Percentiles rank a stretch among this genome's conserved stretches.
phyloP scores from a whole-genome alignment of 371 early-diverging fungal species.

The Polyrhizophydium stewartii region DNA sequence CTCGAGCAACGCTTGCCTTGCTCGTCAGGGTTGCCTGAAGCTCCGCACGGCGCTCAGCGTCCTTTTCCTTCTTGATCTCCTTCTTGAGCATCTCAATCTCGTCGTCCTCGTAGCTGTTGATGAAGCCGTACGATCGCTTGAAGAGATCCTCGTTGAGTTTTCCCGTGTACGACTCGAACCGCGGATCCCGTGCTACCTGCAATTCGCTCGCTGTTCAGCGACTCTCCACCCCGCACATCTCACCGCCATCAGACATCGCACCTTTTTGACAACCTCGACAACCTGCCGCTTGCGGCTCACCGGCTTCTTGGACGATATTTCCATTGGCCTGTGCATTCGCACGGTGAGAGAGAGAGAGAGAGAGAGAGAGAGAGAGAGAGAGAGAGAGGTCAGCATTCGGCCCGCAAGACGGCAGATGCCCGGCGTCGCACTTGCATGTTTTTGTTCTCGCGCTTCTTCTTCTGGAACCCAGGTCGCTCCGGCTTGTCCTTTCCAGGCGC shows the following conservation, averaged over 20 bases:
- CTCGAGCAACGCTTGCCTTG: slow-evolving; percentile 40
- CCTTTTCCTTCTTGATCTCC: slow-evolving; percentile 58
- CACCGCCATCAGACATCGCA: no score
- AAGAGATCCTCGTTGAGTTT: slow-evolving; percentile 79
- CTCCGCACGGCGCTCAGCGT: slow-evolving; percentile 46
- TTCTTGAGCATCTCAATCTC: slow-evolving; percentile 66
- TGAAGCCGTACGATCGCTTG: slow-evolving; percentile 77
- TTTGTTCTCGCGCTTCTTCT: slow-evolving; percentile 35
- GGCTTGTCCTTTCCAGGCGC: slow-evolving; percentile 12
- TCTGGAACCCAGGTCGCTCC: slow-evolving; percentile 22
- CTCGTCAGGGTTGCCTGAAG: slow-evolving; percentile 40
- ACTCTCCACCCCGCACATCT: neutral
- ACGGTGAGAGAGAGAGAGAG: no score
- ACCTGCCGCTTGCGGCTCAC: slow-evolving; percentile 76
- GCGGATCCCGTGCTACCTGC: slow-evolving; percentile 76
- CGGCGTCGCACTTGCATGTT: slow-evolving; percentile 14
- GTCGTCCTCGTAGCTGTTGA: slow-evolving; percentile 65
- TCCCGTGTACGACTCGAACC: slow-evolving; percentile 84
- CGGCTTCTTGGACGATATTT: slow-evolving; percentile 74
- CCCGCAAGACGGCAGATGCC: neutral
- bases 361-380: neutral
- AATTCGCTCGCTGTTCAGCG: no score
- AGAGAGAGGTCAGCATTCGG: neutral
- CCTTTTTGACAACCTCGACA: slow-evolving; percentile 54
- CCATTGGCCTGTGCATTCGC: slow-evolving; percentile 76